Evolutionary conservation across 257 asterid species (phyloP).

Genomic region (Voacanga thouarsii): DNA sequence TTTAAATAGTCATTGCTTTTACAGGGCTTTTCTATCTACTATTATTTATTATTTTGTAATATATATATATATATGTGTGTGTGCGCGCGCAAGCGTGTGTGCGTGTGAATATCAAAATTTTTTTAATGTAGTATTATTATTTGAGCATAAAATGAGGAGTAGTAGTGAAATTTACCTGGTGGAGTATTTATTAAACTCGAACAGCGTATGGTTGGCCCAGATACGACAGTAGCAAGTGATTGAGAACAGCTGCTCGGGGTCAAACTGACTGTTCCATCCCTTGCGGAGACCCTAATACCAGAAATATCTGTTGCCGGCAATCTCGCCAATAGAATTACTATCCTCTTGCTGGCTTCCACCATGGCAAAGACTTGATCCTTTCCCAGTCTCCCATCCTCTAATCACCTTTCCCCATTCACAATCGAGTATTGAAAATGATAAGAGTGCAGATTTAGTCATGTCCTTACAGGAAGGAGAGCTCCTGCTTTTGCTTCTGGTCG

Average conservation of each 20-base stretch:
- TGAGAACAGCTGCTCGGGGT: not conserved
- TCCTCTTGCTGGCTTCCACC: slow-evolving; percentile 14
- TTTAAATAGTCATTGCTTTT: no score
- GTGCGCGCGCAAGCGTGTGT: no score
- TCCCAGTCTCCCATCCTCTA: not conserved
- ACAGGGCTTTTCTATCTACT: no score
- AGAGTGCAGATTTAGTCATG: not conserved
- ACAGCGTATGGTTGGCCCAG: no score
- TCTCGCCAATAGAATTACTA: slow-evolving; percentile 11
- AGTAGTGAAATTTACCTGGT: no score
- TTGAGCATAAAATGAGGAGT: no score
- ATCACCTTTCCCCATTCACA: not conserved
- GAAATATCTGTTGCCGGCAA: slow-evolving; percentile 17
- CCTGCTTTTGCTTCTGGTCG: not conserved
- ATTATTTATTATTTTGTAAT: no score
- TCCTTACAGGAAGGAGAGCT: not conserved
- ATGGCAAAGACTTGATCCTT: not conserved
- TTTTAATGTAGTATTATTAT: no score
- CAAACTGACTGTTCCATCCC: slow-evolving; percentile 13
- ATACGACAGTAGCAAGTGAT: no score
- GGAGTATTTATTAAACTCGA: no score
- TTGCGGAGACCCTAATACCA: slow-evolving; percentile 21
- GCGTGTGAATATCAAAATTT: no score
- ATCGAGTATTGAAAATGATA: not conserved
- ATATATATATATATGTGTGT: no score